Base-by-base conservation (phyloP, 371 early-diverging fungal genomes). In the Rhizopus stolonifer region DNA sequence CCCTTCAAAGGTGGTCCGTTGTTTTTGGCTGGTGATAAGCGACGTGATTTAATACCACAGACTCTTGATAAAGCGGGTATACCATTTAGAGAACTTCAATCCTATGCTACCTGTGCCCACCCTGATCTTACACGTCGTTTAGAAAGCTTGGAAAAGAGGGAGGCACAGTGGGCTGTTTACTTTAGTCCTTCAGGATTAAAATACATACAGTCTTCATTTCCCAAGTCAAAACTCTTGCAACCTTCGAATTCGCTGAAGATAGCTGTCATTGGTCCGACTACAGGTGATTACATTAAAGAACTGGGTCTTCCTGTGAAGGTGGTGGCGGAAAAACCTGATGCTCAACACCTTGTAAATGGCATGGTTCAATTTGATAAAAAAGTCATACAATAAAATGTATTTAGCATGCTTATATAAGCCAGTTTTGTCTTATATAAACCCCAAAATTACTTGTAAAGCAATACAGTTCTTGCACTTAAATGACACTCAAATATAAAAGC, bases 161-260 rank as follows among this genome's bases (percentile, higher is more conserved):
- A 25, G 5, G 15, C 49, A 36, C 60, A 60, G n/a, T 85, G 85
- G 85, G 26, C 65, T 2, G 77, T 76, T 5, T 78, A 72, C 52
- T 85, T 81, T 57, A 85, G 85, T 67, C 85, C 85, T 23, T 82
- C 83, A 1, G 83, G 83, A 2, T 59, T 81, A 9, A 65, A 78
- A 46, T 67, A 72, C 45, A 57, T 73, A 0, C 31, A 71, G 18
- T 45, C 34, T 0, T 17, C 17, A 29, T 15, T 15, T 31, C 5
- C 18, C 9, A 3, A 11, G 11, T 17, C 34, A 6, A 9, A 48
- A 34, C 42, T 9, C 13, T 29, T 17, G 23, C 31, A 42, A 18
- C 17, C 36, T 3, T 15, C 32, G 10, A 7, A 18, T 56, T 52
- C 50, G 9, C 2, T 58, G 9, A 54, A 59, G n/a, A 49, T 72